Percentiles rank a stretch among this genome's conserved stretches.
phyloP scores from a whole-genome alignment of 768 basidiomycete genomes.

The Cantharellus anzutake region DNA sequence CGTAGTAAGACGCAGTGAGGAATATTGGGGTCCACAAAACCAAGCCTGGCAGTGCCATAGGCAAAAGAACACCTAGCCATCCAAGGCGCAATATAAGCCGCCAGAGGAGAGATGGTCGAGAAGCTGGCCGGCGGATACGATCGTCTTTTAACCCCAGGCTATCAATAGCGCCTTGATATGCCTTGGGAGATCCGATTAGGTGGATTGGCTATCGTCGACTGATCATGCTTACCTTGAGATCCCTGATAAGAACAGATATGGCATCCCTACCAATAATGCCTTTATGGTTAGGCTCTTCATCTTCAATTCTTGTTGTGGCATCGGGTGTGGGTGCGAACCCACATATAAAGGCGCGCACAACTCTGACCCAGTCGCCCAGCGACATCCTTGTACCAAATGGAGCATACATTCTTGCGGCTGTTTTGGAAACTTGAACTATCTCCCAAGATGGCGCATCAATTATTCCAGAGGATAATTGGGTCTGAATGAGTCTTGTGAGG shows the following conservation, averaged over 20 bases:
- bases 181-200: conserved; percentile 19
- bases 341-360: conserved; percentile 45
- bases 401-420: conserved; percentile 64
- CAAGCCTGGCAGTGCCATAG: conserved; percentile 56
- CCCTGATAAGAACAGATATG: neutral
- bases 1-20: conserved; percentile 44
- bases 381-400: conserved; percentile 77
- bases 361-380: conserved; percentile 66
- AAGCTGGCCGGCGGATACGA: conserved; percentile 32
- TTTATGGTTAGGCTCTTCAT: neutral
- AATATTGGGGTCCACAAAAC: conserved; percentile 73
- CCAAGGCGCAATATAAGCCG: conserved; percentile 45
- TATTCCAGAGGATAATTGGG: conserved; percentile 55
- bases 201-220: too few relatives aligned
- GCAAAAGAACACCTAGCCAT: conserved; percentile 43
- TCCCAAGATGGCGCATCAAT: conserved; percentile 77
- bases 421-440: conserved; percentile 50
- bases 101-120: conserved; percentile 25
- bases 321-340: neutral
- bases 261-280: neutral
- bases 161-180: conserved; percentile 54
- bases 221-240: neutral
- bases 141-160: conserved; percentile 67
- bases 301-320: neutral
- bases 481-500: conserved; percentile 42